Evolutionary conservation across 2,329 filamentous ascomycete genomes (phyloP).

Genomic region (Dactylellina haptotyla): DNA sequence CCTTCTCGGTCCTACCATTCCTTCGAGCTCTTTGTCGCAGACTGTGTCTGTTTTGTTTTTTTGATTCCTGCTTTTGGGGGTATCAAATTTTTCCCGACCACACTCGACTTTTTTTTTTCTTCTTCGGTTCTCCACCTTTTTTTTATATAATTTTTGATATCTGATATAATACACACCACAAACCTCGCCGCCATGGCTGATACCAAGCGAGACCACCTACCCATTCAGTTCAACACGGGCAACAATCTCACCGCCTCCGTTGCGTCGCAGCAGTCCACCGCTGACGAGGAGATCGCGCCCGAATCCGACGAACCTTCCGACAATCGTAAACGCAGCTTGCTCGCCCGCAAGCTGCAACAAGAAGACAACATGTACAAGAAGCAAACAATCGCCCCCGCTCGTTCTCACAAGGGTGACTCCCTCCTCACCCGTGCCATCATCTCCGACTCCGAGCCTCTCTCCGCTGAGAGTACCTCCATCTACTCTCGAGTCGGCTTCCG

Average conservation of each 20-base stretch:
- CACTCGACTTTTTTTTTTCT: background rate
- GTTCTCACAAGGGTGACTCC: slow-evolving; percentile 73
- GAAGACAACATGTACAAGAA: slow-evolving; percentile 45
- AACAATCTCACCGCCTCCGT: slow-evolving; percentile 10
- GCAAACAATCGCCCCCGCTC: slow-evolving; percentile 19
- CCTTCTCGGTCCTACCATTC: background rate
- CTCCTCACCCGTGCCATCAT: slow-evolving; percentile 86
- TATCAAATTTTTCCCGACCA: background rate
- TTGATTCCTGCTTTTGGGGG: too few relatives aligned
- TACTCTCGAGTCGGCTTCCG: slow-evolving; percentile 51
- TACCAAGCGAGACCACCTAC: slow-evolving; percentile 12
- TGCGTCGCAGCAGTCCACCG: slow-evolving; percentile 57
- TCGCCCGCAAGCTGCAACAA: slow-evolving; percentile 38
- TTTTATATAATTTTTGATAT: too few relatives aligned
- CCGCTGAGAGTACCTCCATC: slow-evolving; percentile 59
- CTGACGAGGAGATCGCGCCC: slow-evolving; percentile 73
- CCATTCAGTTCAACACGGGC: slow-evolving; percentile 8
- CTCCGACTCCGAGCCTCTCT: slow-evolving; percentile 71
- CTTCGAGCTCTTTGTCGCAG: slow-evolving; percentile 13
- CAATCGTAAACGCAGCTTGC: slow-evolving; percentile 60
- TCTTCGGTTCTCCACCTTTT: too few relatives aligned
- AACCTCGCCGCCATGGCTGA: background rate
- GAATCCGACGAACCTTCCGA: slow-evolving; percentile 93
- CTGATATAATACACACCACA: too few relatives aligned
- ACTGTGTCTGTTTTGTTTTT: slow-evolving; percentile 26